These are phyloP conservation scores for Ganoderma meredithae DNA, from an alignment of 1,284 basidiomycete genomes.

Conservation along the genomic window DNA sequence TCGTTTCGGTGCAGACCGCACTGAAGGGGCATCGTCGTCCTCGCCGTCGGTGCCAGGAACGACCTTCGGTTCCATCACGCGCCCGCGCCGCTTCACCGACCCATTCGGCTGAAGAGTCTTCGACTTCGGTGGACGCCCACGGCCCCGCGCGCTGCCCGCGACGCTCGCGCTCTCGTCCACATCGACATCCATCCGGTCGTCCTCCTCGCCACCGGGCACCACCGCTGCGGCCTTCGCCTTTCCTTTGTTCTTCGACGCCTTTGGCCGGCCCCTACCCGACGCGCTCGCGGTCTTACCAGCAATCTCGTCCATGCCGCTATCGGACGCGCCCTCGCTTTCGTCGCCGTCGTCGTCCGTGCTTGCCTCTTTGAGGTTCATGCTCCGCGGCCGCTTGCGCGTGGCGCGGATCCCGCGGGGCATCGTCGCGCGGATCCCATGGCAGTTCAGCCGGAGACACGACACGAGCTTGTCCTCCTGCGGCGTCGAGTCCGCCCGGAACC, in stretches of 20 bases:
- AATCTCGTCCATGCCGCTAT: slow-evolving; percentile 46
- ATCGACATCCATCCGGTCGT: slow-evolving; percentile 42
- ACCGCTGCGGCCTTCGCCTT: slow-evolving; percentile 24
- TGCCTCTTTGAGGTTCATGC: slow-evolving; percentile 38
- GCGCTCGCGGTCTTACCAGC: slow-evolving; percentile 33
- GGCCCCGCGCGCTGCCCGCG: slow-evolving; percentile 32
- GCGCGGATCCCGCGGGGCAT: slow-evolving; percentile 38
- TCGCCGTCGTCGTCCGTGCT: slow-evolving; percentile 41
- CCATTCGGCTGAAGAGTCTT: slow-evolving; percentile 24
- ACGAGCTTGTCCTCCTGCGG: slow-evolving; percentile 69
- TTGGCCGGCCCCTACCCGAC: slow-evolving; percentile 28
- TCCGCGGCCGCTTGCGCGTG: slow-evolving; percentile 40
- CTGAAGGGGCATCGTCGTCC: slow-evolving; percentile 32
- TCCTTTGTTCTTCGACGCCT: slow-evolving; percentile 19
- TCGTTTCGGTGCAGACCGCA: slow-evolving; percentile 34
- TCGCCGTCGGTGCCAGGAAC: slow-evolving; percentile 31
- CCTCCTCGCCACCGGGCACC: slow-evolving; percentile 27
- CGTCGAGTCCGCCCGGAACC: slow-evolving; percentile 79
- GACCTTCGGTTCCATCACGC: slow-evolving; percentile 30
- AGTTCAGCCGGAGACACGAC: slow-evolving; percentile 62
- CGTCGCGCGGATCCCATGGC: slow-evolving; percentile 51
- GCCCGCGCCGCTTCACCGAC: slow-evolving; percentile 33
- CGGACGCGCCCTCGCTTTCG: slow-evolving; percentile 40
- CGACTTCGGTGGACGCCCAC: slow-evolving; percentile 33
- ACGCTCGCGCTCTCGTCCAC: slow-evolving; percentile 38